Percentiles rank a stretch among this genome's conserved stretches.
phyloP scores from a whole-genome alignment of 768 basidiomycete genomes.

The Asterophora lycoperdoides region DNA sequence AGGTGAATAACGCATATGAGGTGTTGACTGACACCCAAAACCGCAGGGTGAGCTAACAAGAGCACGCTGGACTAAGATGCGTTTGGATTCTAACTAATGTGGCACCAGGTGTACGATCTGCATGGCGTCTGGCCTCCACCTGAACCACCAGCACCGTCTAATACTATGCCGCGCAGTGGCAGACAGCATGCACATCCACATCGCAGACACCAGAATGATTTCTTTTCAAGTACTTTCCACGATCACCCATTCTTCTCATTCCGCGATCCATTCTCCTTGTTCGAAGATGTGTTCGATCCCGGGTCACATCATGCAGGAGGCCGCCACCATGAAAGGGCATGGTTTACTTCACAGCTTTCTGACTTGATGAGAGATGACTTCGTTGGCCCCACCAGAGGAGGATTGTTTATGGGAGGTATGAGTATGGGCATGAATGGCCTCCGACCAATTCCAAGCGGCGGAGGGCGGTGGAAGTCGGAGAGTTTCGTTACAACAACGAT shows the following conservation, averaged over 20 bases:
- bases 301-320: slow-evolving; percentile 26
- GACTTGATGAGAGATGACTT: slow-evolving; percentile 29
- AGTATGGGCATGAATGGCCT: slow-evolving; percentile 8
- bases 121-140: slow-evolving; percentile 76
- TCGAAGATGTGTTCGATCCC: slow-evolving; percentile 63
- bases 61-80: neutral
- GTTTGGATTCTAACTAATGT: slow-evolving; percentile 3
- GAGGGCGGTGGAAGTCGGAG: slow-evolving; percentile 45
- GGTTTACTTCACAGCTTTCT: slow-evolving; percentile 27
- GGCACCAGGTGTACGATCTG: slow-evolving; percentile 56
- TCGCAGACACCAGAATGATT: slow-evolving; percentile 22
- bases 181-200: slow-evolving; percentile 13
- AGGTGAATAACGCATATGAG: slow-evolving; percentile 81
- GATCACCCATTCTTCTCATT: slow-evolving; percentile 43
- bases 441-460: slow-evolving; percentile 24
- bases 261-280: slow-evolving; percentile 73
- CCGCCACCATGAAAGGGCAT: slow-evolving; percentile 24
- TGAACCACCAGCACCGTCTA: slow-evolving; percentile 21
- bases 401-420: slow-evolving; percentile 18
- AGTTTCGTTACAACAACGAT: slow-evolving; percentile 52
- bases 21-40: slow-evolving; percentile 60
- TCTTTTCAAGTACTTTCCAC: slow-evolving; percentile 43
- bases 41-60: slow-evolving; percentile 39
- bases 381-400: slow-evolving; percentile 28
- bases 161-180: slow-evolving; percentile 8